Evolutionary conservation across 305 asterid genomes (phyloP).

Genomic region (Ajuga reptans): DNA sequence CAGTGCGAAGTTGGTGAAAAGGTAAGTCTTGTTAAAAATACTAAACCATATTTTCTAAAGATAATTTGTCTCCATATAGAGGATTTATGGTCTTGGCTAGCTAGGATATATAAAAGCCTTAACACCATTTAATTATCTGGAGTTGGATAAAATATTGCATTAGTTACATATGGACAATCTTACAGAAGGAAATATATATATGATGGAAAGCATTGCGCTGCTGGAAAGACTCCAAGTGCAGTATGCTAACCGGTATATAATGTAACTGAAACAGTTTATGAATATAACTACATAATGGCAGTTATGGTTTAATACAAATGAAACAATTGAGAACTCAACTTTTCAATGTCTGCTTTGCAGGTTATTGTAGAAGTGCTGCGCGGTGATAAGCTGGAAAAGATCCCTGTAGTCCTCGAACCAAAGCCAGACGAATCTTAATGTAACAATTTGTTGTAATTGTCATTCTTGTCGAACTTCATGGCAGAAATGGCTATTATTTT

Average conservation of each 20-base stretch:
- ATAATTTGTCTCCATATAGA: background rate
- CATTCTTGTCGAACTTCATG: background rate
- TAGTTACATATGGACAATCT: background rate
- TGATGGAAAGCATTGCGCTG: background rate
- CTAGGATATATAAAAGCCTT: background rate
- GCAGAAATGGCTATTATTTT: conserved; percentile 4
- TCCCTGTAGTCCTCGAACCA: conserved; percentile 82
- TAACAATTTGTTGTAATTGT: conserved; percentile 12
- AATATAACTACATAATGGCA: background rate
- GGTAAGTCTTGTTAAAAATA: conserved; percentile 33
- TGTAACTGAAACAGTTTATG: background rate
- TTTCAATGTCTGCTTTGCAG: conserved; percentile 30
- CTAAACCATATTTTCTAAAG: background rate
- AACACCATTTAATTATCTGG: background rate
- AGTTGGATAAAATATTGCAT: background rate
- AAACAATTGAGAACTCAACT: background rate
- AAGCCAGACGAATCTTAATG: conserved; percentile 71
- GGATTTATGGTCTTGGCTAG: background rate
- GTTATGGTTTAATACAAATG: background rate
- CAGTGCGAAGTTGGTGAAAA: conserved; percentile 89
- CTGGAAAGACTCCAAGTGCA: background rate
- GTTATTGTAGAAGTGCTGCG: conserved; percentile 81
- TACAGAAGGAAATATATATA: background rate
- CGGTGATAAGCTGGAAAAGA: conserved; percentile 78
- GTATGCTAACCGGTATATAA: background rate